Evolutionary conservation across 1,284 basidiomycete genomes (phyloP).

Genomic region (Stygiomarasmius scandens): DNA sequence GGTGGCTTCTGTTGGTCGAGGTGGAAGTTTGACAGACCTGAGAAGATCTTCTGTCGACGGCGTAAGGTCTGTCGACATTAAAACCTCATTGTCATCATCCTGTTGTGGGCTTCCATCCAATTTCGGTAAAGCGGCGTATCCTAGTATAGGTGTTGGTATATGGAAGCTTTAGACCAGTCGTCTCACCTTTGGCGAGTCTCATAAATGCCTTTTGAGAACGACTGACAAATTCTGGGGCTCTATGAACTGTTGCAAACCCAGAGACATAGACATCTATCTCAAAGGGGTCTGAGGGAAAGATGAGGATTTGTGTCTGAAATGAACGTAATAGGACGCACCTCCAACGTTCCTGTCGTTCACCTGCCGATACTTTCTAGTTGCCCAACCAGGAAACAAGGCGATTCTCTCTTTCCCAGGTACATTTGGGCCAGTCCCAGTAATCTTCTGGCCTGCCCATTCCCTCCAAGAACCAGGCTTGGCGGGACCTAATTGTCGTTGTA

Average conservation of each 20-base stretch:
- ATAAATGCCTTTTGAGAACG: conserved; percentile 79
- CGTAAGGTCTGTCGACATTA: conserved; percentile 29
- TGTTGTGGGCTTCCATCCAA: conserved; percentile 28
- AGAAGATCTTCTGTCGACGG: conserved; percentile 53
- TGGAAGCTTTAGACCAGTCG: conserved; percentile 1
- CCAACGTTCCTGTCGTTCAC: conserved; percentile 14
- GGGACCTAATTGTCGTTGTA: conserved; percentile 12
- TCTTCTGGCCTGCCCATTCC: conserved; percentile 49
- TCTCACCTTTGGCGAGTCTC: conserved; percentile 74
- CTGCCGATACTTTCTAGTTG: conserved; percentile 38
- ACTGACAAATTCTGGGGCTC: conserved; percentile 62
- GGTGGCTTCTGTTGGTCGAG: conserved; percentile 59
- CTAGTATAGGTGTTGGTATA: conserved; percentile 34
- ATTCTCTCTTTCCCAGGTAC: conserved; percentile 34
- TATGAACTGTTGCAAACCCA: conserved; percentile 70
- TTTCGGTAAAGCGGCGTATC: conserved; percentile 67
- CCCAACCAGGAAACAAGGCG: conserved; percentile 58
- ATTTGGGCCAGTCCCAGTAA: conserved; percentile 31
- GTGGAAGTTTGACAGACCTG: conserved; percentile 50
- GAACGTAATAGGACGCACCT: conserved; percentile 23
- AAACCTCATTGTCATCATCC: conserved; percentile 22
- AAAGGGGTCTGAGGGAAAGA: conserved; percentile 47
- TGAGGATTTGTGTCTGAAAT: neutral
- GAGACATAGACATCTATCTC: conserved; percentile 74
- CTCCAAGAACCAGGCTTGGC: conserved; percentile 33